Percentiles rank a stretch among this genome's conserved stretches.
Conservation (phyloP, 257 asterid genomes). For the Thymus quinquecostatus region DNA sequence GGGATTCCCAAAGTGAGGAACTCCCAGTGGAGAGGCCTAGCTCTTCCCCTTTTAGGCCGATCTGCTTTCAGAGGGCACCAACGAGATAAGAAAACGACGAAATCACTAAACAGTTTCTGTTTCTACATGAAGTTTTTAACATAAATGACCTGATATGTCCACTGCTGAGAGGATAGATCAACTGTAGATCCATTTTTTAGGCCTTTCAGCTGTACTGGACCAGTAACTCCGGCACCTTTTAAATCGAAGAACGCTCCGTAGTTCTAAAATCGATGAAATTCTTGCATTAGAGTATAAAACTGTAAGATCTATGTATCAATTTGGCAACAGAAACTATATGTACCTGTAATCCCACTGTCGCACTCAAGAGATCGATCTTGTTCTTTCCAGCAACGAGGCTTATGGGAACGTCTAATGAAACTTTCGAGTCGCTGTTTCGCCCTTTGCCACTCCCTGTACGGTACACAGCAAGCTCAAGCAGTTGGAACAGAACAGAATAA, state of each 20-base stretch:
- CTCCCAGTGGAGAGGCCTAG: conserved; percentile 58
- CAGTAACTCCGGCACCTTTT: conserved; percentile 70
- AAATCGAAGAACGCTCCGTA: conserved; percentile 76
- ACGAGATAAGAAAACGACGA: neutral
- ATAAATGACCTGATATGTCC: conserved; percentile 80
- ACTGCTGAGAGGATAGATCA: conserved; percentile 69
- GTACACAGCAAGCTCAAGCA: conserved; percentile 3
- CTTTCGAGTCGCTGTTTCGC: conserved; percentile 41
- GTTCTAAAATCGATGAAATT: conserved; percentile 49
- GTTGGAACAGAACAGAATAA: conserved; percentile 14
- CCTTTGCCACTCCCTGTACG: conserved; percentile 75
- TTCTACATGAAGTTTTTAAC: neutral
- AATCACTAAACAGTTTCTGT: neutral
- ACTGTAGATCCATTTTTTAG: conserved; percentile 51
- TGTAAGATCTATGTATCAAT: neutral
- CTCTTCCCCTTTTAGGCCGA: conserved; percentile 86
- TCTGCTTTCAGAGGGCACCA: conserved; percentile 44
- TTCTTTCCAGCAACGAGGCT: conserved; percentile 61
- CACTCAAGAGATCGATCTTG: conserved; percentile 77
- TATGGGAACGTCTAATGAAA: conserved; percentile 62
- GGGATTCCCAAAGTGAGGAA: conserved; percentile 69
- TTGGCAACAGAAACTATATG: conserved; percentile 7
- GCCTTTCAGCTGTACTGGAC: conserved; percentile 72
- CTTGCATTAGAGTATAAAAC: conserved; percentile 29
- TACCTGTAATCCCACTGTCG: conserved; percentile 90